These are phyloP conservation scores for Fraxinus anomala DNA, from an alignment of 257 asterid species.

Conservation along the genomic window DNA sequence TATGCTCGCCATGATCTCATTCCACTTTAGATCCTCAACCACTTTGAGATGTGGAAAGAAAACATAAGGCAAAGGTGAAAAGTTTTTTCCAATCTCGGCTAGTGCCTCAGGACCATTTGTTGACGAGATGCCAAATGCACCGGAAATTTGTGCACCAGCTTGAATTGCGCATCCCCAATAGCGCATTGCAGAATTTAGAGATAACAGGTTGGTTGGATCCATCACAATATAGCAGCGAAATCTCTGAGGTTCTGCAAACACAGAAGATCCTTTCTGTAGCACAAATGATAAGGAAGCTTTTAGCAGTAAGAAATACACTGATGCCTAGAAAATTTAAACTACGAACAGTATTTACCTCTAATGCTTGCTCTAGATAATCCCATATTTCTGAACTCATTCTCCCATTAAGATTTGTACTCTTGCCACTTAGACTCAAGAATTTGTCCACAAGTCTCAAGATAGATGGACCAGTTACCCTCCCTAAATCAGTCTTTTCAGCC, in stretches of 20 bases:
- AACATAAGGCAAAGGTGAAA: constrained; percentile 72
- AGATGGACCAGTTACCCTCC: constrained; percentile 88
- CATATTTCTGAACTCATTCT: constrained; percentile 75
- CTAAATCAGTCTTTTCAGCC: constrained; percentile 90
- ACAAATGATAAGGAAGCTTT: constrained; percentile 12
- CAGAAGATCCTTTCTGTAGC: constrained; percentile 73
- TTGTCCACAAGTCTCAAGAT: constrained; percentile 81
- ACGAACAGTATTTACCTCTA: constrained; percentile 54
- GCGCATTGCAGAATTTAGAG: constrained; percentile 63
- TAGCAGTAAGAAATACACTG: constrained; percentile 9
- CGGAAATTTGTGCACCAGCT: constrained; percentile 82
- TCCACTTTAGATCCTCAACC: constrained; percentile 49
- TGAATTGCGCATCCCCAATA: constrained; percentile 95
- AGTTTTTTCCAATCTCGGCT: constrained; percentile 35
- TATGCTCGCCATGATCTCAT: constrained; percentile 43
- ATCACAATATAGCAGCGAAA: constrained; percentile 82
- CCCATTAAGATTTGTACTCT: constrained; percentile 54
- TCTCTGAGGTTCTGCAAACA: constrained; percentile 54
- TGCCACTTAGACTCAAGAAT: constrained; percentile 58
- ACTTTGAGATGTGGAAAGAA: constrained; percentile 53
- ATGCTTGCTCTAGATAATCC: constrained; percentile 61
- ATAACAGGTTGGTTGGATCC: constrained; percentile 57
- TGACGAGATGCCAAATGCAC: constrained; percentile 56
- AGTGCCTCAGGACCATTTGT: constrained; percentile 31
- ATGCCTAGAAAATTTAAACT: constrained; percentile 6